A percentile compares a stretch with the other conserved stretches of the same genome.
Evolutionary conservation across 805 yeast genomes (phyloP).

Genomic region (Cyberlindnera suaveolens): DNA sequence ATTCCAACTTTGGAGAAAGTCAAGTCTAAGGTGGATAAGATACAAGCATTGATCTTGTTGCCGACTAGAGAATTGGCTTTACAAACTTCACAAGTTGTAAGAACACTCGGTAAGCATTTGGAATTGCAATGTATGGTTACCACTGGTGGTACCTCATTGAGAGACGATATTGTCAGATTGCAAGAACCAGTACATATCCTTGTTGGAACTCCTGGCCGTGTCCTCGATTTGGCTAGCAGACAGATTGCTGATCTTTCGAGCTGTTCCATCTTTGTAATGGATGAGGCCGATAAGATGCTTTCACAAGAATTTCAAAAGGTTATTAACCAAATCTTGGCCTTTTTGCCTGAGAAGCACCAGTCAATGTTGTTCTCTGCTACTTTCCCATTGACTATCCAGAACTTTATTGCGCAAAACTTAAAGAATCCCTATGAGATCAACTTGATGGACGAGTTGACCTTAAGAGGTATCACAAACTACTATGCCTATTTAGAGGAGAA

Average conservation of each 20-base stretch:
- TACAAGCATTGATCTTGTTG: conserved; percentile 88
- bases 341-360: conserved; percentile 77
- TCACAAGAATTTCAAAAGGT: conserved; percentile 83
- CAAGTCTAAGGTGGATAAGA: conserved; percentile 75
- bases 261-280: conserved; percentile 90
- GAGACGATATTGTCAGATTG: conserved; percentile 90
- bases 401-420: conserved; percentile 86
- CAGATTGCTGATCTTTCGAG: conserved; percentile 79
- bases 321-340: conserved; percentile 77
- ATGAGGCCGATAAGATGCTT: conserved; percentile 97
- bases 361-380: conserved; percentile 90
- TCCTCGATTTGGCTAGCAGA: conserved; percentile 87
- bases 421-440: conserved; percentile 92
- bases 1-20: conserved; percentile 89
- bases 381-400: conserved; percentile 89
- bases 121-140: conserved; percentile 94
- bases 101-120: conserved; percentile 91
- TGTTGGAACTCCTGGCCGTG: conserved; percentile 98
- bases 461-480: conserved; percentile 94
- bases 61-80: conserved; percentile 98
- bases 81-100: conserved; percentile 95
- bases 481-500: conserved; percentile 98
- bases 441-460: conserved; percentile 94
- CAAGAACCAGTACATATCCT: conserved; percentile 89
- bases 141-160: conserved; percentile 93